Evolutionary conservation across 371 early-diverging fungal genomes (phyloP), one percentile per base, ranked within the genome.

Genomic region (Rhizopus sp.): DNA sequence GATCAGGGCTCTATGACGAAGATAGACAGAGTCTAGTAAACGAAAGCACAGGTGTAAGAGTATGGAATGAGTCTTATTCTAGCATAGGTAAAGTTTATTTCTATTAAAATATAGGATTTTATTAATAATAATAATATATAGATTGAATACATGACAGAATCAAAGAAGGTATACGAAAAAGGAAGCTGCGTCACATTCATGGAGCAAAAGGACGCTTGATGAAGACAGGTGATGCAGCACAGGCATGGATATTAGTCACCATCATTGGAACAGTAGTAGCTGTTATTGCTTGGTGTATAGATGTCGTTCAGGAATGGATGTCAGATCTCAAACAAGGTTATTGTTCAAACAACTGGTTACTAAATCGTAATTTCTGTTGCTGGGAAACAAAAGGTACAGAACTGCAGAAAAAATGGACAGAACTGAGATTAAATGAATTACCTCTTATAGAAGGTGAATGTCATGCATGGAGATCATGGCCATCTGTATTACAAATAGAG

Each of bases 91-190:
- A 88, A 9, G 83, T 77, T 23, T 2, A 5, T 13, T 37, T 50
- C 40, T 46, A 17, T 51, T 56, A 17, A 40, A 8, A 7, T 31
- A 33, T 32, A 10, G 4, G 40, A n/a, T n/a, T 30, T 50, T 17
- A 29, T 53, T 37, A 38, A 17, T 8, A 42, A n/a, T 7, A 62
- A 85, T 23, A 68, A 79, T 12, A 30, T 66, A 8, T 57, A 78
- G 95, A 97, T 70, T 96, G 94, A 93, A 91, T 93, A 39, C 93
- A 95, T 60, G 97, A 96, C 63, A 81, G 85, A 57, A 87, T 93
- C 41, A 91, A 94, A 65, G 97, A 97, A 68, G 83, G 91, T n/a
- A 81, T 88, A 1, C 72, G 96, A 16, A 71, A 90, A 31, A 75
- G 90, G 17, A 79, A 71, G 41, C 55, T 96, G 23, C 75, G 85